phyloP scores from a whole-genome alignment of 2,329 filamentous ascomycete species.

The Scorias spongiosa region DNA sequence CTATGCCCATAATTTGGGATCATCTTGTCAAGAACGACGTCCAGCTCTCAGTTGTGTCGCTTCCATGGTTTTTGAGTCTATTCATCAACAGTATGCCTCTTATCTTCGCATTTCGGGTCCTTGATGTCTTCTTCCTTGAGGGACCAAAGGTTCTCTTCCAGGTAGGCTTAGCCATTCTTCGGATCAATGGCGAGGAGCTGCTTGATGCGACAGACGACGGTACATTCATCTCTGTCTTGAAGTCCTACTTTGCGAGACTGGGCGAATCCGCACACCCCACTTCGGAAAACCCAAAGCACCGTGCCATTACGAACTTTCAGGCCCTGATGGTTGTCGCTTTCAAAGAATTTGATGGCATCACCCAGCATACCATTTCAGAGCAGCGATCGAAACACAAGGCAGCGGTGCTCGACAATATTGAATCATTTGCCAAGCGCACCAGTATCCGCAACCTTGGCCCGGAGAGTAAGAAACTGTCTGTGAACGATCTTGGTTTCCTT shows the following conservation, averaged over 20 bases:
- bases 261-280: conserved; percentile 93
- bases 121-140: conserved; percentile 97
- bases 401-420: conserved; percentile 85
- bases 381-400: conserved; percentile 86
- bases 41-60: conserved; percentile 88
- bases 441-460: conserved; percentile 90
- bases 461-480: conserved; percentile 78
- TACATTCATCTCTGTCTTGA: conserved; percentile 89
- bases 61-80: conserved; percentile 94
- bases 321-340: conserved; percentile 98
- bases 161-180: conserved; percentile 85
- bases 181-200: conserved; percentile 92
- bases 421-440: conserved; percentile 92
- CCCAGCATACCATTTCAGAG: conserved; percentile 80
- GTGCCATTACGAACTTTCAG: conserved; percentile 89
- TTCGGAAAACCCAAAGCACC: conserved; percentile 85
- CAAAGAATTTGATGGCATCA: conserved; percentile 93
- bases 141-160: conserved; percentile 96
- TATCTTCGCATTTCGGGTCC: conserved; percentile 87
- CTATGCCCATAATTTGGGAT: conserved; percentile 96
- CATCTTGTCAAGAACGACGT: conserved; percentile 95
- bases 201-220: conserved; percentile 88
- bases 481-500: conserved; percentile 73
- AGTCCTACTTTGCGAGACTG: conserved; percentile 81
- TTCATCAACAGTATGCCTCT: conserved; percentile 99